Evolutionary conservation across 225 moss, liverwort and hornwort species (phyloP), one percentile per base, ranked within the genome.

Genomic region (Physcomitrium patens): DNA sequence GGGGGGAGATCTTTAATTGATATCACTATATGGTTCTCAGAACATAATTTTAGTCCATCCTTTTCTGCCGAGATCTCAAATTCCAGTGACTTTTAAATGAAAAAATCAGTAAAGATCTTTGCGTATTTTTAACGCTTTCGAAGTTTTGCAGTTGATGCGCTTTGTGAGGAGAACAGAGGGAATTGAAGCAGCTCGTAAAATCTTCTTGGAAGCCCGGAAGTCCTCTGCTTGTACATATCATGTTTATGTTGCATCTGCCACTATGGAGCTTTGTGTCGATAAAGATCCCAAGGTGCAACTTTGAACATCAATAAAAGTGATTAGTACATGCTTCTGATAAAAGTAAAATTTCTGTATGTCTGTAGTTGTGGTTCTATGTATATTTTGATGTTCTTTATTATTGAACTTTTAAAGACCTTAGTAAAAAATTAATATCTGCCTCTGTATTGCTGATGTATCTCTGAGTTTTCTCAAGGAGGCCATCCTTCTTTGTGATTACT

Each of bases 221-320:
- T 89, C 99, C 52, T 86, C 95, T 78, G 90, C 84, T 72, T 93
- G 99, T 74, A 99, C 99, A n/a, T 99, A 86, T 72, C 99, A 99
- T 78, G 93, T 99, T 3, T 99, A 95, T 82, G 99, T 99, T 64
- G 99, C 99, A 73, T 99, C 99, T 27, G 95, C 99, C 53, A 95
- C 86, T 63, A 90, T 99, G 90, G 99, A 99, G 80, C 90, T 99
- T 19, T 99, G 99, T 83, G 81, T 95, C 85, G 99, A 99, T 77
- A 99, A 99, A 75, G 99, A 95, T 91, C 95, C 99, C 15, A 99
- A 99, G 93, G 99, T 93, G 70, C n/a, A 23, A 67, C 22, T 62
- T 60, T 70, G 49, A 55, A 23, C 19, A 57, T 12, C 26, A 5
- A 46, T 28, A 31, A 49, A 53, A 63, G 22, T 11, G 14, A 57